Evolutionary conservation across 2,329 filamentous ascomycete species (phyloP).

Genomic region (Aspergillus sp.): DNA sequence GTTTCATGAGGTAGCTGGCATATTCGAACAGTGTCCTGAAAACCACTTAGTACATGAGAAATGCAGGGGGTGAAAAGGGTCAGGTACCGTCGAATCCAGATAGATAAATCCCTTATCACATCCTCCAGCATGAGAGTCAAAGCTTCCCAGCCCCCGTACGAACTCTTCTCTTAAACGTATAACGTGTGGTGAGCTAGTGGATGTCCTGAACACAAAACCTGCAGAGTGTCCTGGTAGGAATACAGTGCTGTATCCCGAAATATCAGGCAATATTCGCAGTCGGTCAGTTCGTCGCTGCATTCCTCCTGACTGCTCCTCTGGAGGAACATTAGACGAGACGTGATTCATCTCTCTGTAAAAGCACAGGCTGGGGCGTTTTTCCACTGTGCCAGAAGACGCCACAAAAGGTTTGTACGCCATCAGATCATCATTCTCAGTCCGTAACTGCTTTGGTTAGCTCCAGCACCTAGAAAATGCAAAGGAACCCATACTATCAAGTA

Average conservation of each 20-base stretch:
- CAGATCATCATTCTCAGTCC: conserved; percentile 71
- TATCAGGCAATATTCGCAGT: conserved; percentile 34
- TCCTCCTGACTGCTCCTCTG: conserved; percentile 28
- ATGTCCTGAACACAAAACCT: conserved; percentile 71
- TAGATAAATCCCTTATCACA: conserved; percentile 80
- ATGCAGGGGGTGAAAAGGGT: background rate
- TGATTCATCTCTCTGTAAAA: conserved; percentile 70
- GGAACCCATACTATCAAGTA: conserved; percentile 63
- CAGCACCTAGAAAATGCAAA: background rate
- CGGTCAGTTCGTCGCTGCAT: conserved; percentile 29
- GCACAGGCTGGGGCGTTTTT: conserved; percentile 40
- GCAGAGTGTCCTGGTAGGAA: conserved; percentile 75
- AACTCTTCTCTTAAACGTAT: conserved; percentile 60
- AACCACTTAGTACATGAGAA: conserved; percentile 6
- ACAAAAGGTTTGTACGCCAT: conserved; percentile 77
- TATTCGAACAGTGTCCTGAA: conserved; percentile 59
- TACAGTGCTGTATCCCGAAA: conserved; percentile 72
- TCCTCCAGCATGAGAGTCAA: conserved; percentile 56
- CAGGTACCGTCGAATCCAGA: conserved; percentile 51
- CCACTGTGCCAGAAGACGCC: conserved; percentile 15
- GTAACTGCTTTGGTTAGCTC: conserved; percentile 46
- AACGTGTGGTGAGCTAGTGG: conserved; percentile 66
- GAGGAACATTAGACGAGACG: conserved; percentile 50
- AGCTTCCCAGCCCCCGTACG: conserved; percentile 62
- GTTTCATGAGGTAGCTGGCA: conserved; percentile 60